A percentile compares a stretch with the other conserved stretches of the same genome.
Conservation (phyloP, 78 protist species). For the Dictyostelium brefeldianum region DNA sequence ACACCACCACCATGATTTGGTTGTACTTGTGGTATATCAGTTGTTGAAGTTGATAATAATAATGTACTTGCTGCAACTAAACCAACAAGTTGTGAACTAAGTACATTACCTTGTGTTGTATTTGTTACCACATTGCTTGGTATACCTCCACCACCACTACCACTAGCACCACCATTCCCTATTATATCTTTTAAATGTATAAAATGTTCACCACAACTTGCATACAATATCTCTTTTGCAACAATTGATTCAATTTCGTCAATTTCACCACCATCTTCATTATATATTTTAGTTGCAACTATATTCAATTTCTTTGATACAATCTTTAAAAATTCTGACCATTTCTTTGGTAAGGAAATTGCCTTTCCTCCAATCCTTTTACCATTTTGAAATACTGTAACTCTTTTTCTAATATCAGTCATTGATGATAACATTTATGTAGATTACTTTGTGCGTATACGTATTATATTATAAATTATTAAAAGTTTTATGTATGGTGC, state of each 20-base stretch:
- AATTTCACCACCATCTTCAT: constrained; percentile 85
- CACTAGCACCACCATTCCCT: neutral
- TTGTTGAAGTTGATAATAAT: too few species aligned
- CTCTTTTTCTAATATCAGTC: constrained; percentile 59
- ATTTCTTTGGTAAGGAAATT: constrained; percentile 67
- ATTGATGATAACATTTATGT: constrained; percentile 35
- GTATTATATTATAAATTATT: too few species aligned
- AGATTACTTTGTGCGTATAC: neutral
- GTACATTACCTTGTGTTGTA: neutral
- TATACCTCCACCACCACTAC: neutral
- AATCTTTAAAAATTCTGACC: constrained; percentile 73
- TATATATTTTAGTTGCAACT: constrained; percentile 51
- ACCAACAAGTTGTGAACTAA: neutral
- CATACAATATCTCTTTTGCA: constrained; percentile 76
- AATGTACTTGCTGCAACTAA: too few species aligned
- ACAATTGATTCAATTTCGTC: constrained; percentile 78
- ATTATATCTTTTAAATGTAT: constrained; percentile 7
- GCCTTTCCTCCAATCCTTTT: constrained; percentile 70
- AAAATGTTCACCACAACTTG: constrained; percentile 76
- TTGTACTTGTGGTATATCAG: too few species aligned
- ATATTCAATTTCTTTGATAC: constrained; percentile 50
- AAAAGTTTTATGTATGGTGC: too few species aligned
- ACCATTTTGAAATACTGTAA: constrained; percentile 82
- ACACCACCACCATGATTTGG: neutral
- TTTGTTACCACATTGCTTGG: neutral